These are phyloP conservation scores for Amphicarpaea edgeworthii DNA, from an alignment of 306 rosid species.

Conservation along the genomic window DNA sequence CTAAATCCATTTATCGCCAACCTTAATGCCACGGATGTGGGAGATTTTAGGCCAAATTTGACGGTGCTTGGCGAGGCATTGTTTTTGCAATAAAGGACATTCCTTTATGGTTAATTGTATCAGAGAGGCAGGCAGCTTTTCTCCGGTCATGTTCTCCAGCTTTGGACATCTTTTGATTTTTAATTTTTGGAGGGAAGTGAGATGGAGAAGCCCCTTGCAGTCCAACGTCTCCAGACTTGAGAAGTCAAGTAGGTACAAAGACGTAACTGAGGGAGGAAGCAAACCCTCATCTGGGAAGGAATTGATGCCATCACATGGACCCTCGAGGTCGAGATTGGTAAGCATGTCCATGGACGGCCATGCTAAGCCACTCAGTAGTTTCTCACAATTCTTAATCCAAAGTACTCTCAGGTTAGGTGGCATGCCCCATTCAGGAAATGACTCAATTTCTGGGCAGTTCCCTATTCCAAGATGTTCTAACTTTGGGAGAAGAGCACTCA, in stretches of 20 bases:
- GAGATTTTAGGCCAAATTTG: slow-evolving; percentile 10
- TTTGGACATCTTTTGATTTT: accelerated
- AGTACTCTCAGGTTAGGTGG: neutral
- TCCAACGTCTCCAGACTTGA: neutral
- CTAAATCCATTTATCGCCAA: neutral
- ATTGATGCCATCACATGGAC: slow-evolving; percentile 20
- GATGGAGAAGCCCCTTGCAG: slow-evolving; percentile 4
- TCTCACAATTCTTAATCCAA: neutral
- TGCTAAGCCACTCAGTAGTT: neutral
- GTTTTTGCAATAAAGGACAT: neutral
- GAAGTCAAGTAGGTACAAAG: accelerated
- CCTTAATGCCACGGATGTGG: neutral
- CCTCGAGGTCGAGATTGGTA: accelerated
- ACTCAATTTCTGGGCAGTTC: neutral
- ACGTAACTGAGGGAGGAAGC: neutral
- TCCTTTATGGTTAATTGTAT: accelerated
- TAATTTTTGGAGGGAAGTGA: neutral
- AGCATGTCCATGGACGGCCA: neutral
- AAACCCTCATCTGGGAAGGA: slow-evolving; percentile 5
- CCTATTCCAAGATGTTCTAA: neutral
- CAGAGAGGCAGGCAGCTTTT: neutral
- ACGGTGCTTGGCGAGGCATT: neutral
- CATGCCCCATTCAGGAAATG: neutral
- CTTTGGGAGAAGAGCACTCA: slow-evolving; percentile 3
- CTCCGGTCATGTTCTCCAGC: neutral